Base-by-base conservation (phyloP, 2,329 filamentous ascomycete genomes). In the Stachybotrys chlorohalonatus region DNA sequence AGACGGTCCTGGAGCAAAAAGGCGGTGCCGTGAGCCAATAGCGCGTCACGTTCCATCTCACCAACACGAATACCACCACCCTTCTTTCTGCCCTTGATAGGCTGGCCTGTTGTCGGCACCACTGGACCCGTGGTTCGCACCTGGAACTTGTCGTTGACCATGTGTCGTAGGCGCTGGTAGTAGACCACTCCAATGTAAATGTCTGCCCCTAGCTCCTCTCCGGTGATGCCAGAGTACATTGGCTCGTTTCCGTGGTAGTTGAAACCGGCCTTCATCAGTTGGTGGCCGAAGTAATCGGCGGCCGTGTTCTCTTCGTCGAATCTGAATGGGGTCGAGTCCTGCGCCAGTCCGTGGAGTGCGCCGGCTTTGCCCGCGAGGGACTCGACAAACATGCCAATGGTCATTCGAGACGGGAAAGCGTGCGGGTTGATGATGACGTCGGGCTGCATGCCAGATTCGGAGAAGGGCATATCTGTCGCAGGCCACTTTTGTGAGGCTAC, bases 91-190 rank as follows among this genome's bases (percentile, higher is more conserved):
- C 94, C 94, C 77, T 97, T 96, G 78, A 99, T 94, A 47, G 94
- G 94, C 70, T 99, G 94, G 36, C 93, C 92, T 0, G 93, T 97
- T 15, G 94, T 84, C 30, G 87, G 83, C 54, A 94, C 94, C 48
- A 96, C 87, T 1, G 92, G 92, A 54, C 94, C 94, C 0, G 94
- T 97, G 3, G 94, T 97, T 72, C 94, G 86, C 54, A 97, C 94
- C 72, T 99, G 94, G 79, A 89, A 99, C 74, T 99, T 99, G 74
- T 99, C 94, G 81, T 96, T 97, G 55, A 99, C 94, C 94, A 99
- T 99, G 85, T 99, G 94, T 70, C 94, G 82, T 57, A 99, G 81
- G 71, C 94, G 86, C 74, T 99, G 94, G 79, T 99, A 99, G 79
- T 97, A 97, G 57, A 99, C 94, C 11, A 96, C 86, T 50, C 94